These are phyloP conservation scores for Fennellomyces sp. DNA, from an alignment of 371 early-diverging fungal species.

Conservation along the genomic window DNA sequence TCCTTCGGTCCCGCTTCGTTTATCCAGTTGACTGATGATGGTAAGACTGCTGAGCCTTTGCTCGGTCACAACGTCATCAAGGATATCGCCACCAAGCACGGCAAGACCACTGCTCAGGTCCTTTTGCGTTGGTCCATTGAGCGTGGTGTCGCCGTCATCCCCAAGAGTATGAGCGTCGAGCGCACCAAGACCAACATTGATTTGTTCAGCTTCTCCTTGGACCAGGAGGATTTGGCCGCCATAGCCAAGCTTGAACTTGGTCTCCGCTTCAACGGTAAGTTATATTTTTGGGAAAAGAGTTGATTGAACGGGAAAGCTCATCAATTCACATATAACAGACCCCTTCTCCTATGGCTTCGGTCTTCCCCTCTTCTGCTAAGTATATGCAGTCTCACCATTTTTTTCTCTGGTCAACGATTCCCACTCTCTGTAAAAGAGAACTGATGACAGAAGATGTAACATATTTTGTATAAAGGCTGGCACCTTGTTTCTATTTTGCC, in stretches of 20 bases:
- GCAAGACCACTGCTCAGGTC: slow-evolving; percentile 44
- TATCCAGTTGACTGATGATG: slow-evolving; percentile 18
- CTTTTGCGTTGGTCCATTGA: slow-evolving; percentile 61
- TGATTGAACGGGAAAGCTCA: neutral
- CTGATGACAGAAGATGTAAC: neutral
- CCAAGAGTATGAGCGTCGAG: slow-evolving; percentile 57
- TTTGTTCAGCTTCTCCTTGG: slow-evolving; percentile 23
- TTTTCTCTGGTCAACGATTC: neutral
- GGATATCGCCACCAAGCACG: slow-evolving; percentile 8
- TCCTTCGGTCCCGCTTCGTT: slow-evolving; percentile 45
- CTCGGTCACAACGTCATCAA: slow-evolving; percentile 25
- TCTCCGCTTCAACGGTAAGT: slow-evolving; percentile 32
- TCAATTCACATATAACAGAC: neutral
- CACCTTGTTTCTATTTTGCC: neutral
- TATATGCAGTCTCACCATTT: too few relatives aligned
- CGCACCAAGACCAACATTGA: slow-evolving; percentile 51
- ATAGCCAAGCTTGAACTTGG: slow-evolving; percentile 28
- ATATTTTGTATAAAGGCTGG: neutral
- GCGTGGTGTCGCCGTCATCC: slow-evolving; percentile 59
- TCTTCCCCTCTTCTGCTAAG: slow-evolving; percentile 9
- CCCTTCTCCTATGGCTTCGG: slow-evolving; percentile 9
- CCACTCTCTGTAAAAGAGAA: neutral
- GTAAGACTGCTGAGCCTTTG: slow-evolving; percentile 11
- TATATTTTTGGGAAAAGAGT: neutral
- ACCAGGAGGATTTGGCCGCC: slow-evolving; percentile 28